Percentiles rank a stretch among this genome's conserved stretches.
phyloP scores from a whole-genome alignment of 1,284 basidiomycete genomes.

The Pseudozyma hubeiensis region DNA sequence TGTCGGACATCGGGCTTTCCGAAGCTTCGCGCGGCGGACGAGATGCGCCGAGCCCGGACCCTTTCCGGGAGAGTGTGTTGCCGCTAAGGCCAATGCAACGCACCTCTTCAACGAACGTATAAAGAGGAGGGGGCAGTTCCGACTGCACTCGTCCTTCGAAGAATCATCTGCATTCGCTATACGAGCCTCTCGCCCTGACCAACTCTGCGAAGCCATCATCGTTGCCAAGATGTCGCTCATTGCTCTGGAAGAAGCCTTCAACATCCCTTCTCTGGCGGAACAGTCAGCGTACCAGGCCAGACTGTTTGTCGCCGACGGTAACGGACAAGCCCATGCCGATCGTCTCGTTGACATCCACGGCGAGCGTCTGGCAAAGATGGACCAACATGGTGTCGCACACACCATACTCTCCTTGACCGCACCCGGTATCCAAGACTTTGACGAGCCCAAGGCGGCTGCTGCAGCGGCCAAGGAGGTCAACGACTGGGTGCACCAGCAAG shows the following conservation, averaged over 20 bases:
- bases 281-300: conserved; percentile 51
- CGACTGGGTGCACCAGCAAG: conserved; percentile 60
- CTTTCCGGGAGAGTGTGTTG: conserved; percentile 7
- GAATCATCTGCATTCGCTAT: too few relatives aligned
- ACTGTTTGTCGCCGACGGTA: conserved; percentile 49
- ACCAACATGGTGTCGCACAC: conserved; percentile 57
- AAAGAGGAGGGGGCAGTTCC: neutral
- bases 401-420: conserved; percentile 62
- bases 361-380: conserved; percentile 60
- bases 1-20: neutral
- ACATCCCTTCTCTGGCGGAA: conserved; percentile 44
- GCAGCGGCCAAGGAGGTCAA: conserved; percentile 55
- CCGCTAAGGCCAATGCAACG: neutral
- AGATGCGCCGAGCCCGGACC: conserved; percentile 16
- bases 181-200: neutral
- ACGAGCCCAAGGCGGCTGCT: conserved; percentile 56
- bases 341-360: conserved; percentile 57
- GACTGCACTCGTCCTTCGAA: neutral
- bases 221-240: conserved; percentile 35
- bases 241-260: conserved; percentile 52
- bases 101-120: neutral
- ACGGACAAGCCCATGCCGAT: conserved; percentile 46
- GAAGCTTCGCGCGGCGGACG: conserved; percentile 4
- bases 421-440: conserved; percentile 62
- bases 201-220: neutral